Evolutionary conservation across 176 grass and related monocot species (phyloP).

Genomic region (Coix lacrymajobi): DNA sequence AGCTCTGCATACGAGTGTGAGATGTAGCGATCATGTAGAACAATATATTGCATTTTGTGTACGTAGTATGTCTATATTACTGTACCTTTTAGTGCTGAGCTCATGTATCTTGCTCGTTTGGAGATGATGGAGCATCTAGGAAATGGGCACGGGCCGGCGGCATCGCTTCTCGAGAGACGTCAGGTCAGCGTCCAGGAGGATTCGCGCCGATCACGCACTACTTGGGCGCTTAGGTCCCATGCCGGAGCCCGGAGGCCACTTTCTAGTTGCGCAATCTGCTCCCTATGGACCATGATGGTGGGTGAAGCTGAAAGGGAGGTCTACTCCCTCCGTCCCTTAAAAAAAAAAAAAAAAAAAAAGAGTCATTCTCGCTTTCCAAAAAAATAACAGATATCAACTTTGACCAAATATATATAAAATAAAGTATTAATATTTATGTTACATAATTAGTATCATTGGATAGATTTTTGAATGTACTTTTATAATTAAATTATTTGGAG

Average conservation of each 20-base stretch:
- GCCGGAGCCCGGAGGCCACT: background rate
- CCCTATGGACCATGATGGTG: background rate
- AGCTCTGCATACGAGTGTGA: background rate
- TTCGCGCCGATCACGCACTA: constrained; percentile 6
- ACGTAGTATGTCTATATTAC: no score
- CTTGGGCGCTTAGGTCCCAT: background rate
- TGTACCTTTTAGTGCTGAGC: background rate
- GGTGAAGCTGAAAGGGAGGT: constrained; percentile 7
- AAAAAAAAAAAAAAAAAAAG: no score
- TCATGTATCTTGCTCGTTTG: background rate
- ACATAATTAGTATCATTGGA: no score
- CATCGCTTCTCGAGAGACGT: background rate
- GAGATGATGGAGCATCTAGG: background rate
- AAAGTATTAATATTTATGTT: no score
- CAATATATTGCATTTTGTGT: background rate
- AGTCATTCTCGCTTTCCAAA: no score
- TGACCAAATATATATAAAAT: no score
- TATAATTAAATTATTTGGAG: no score
- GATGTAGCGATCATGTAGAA: background rate
- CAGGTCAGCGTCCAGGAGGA: constrained; percentile 19
- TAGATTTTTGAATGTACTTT: no score
- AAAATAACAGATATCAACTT: no score
- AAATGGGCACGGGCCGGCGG: background rate
- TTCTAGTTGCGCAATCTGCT: background rate
- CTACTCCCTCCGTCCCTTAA: no score